A percentile compares a stretch with the other conserved stretches of the same genome.
These are phyloP conservation scores for Angomonas deanei DNA, from an alignment of 208 protist species.

Conservation along the genomic window DNA sequence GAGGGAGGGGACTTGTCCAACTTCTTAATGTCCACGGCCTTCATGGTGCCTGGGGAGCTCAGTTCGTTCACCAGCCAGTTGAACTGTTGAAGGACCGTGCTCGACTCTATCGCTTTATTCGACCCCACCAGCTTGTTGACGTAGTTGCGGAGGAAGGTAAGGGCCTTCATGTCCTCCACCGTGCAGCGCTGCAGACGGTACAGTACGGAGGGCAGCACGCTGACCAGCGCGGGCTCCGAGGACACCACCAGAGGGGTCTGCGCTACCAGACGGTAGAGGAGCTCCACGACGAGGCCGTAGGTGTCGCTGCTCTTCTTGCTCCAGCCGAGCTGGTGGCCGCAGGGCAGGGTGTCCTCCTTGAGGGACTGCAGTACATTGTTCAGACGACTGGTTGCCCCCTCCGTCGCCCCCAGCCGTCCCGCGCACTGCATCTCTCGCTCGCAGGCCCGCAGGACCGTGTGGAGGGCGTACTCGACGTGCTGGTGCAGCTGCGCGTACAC, in stretches of 20 bases:
- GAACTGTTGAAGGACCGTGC: background rate
- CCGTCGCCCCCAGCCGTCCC: slow-evolving; percentile 31
- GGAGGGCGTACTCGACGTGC: slow-evolving; percentile 21
- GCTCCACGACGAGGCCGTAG: slow-evolving; percentile 22
- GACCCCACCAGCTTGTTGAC: slow-evolving; percentile 1
- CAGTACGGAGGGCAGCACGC: slow-evolving; percentile 49
- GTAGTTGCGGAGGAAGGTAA: slow-evolving; percentile 29
- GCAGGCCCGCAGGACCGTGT: slow-evolving; percentile 38
- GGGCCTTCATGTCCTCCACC: slow-evolving; percentile 24
- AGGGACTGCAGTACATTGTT: slow-evolving; percentile 23
- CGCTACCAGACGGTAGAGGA: slow-evolving; percentile 19
- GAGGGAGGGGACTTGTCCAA: background rate
- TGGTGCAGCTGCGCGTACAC: slow-evolving; percentile 6
- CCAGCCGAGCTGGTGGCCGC: slow-evolving; percentile 36
- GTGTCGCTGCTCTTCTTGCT: slow-evolving; percentile 7
- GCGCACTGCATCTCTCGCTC: slow-evolving; percentile 28
- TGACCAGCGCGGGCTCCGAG: slow-evolving; percentile 14
- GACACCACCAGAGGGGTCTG: background rate
- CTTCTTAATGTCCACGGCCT: background rate
- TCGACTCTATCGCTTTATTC: background rate
- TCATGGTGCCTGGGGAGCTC: background rate
- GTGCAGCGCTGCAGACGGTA: slow-evolving; percentile 63
- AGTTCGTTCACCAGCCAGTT: slow-evolving; percentile 14
- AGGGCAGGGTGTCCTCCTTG: slow-evolving; percentile 29
- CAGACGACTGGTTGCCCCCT: slow-evolving; percentile 31